A percentile compares a stretch with the other conserved stretches of the same genome.
phyloP scores from a whole-genome alignment of 805 yeast genomes.

The Candida parachauliodes region DNA sequence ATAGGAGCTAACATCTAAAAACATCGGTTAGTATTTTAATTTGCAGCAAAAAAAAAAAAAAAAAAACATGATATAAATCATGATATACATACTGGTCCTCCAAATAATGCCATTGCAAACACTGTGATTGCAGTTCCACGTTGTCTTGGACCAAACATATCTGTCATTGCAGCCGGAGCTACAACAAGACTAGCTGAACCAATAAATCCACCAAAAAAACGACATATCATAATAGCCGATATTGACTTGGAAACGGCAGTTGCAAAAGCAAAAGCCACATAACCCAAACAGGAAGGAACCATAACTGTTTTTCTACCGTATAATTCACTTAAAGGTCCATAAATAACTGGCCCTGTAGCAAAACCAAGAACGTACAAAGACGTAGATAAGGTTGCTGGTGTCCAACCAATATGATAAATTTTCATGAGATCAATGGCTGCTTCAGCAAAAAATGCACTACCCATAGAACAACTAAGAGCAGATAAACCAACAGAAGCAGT shows the following conservation, averaged over 20 bases:
- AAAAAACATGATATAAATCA: neutral
- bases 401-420: conserved; percentile 55
- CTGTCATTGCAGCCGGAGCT: conserved; percentile 69
- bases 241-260: conserved; percentile 75
- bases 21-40: neutral
- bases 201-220: conserved; percentile 75
- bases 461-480: conserved; percentile 55
- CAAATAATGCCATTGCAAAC: conserved; percentile 70
- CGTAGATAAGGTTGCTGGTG: conserved; percentile 71
- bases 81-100: conserved; percentile 50
- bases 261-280: conserved; percentile 49
- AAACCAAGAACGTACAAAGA: conserved; percentile 87
- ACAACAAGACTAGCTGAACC: conserved; percentile 87
- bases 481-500: conserved; percentile 27
- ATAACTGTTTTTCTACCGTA: conserved; percentile 41
- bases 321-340: conserved; percentile 48
- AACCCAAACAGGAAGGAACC: conserved; percentile 37
- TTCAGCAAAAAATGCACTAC: conserved; percentile 79
- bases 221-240: conserved; percentile 71
- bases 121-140: conserved; percentile 76
- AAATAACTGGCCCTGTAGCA: conserved; percentile 86
- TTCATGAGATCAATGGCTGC: conserved; percentile 47
- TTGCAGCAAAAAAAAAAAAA: neutral
- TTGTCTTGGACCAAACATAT: conserved; percentile 58
- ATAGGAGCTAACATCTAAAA: conserved; percentile 65